phyloP scores from a whole-genome alignment of 805 yeast genomes.

The Metschnikowia proteae region DNA sequence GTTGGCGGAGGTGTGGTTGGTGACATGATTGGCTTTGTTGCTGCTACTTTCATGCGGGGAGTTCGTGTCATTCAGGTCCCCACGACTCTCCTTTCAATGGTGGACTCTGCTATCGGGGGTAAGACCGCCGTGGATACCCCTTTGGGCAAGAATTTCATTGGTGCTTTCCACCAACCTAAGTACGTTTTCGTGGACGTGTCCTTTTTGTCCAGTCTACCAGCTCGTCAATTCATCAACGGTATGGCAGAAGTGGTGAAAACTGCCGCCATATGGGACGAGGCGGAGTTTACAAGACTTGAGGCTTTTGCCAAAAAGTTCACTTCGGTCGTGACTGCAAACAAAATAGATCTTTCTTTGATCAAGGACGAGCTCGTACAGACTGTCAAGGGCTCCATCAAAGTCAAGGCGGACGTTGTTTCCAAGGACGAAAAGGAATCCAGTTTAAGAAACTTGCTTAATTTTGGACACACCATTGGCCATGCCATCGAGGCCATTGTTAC shows the following conservation, averaged over 20 bases:
- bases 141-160: constrained; percentile 89
- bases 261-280: constrained; percentile 95
- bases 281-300: constrained; percentile 83
- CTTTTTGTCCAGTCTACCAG: constrained; percentile 84
- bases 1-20: constrained; percentile 99
- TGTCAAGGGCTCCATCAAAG: constrained; percentile 80
- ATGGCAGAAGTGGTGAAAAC: constrained; percentile 98
- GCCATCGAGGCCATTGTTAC: constrained; percentile 97
- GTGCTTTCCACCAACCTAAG: constrained; percentile 96
- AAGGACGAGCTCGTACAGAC: constrained; percentile 70
- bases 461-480: constrained; percentile 97
- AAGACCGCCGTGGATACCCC: constrained; percentile 98
- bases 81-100: constrained; percentile 93
- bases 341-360: constrained; percentile 58
- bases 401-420: constrained; percentile 92
- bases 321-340: constrained; percentile 47
- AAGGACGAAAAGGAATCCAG: constrained; percentile 95
- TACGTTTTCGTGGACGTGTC: constrained; percentile 84
- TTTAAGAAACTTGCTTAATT: constrained; percentile 83
- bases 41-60: constrained; percentile 99
- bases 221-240: constrained; percentile 93
- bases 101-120: constrained; percentile 96
- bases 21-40: constrained; percentile 97
- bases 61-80: constrained; percentile 92
- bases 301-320: constrained; percentile 66